phyloP scores from a whole-genome alignment of 2,329 filamentous ascomycete genomes.

The Arthrobotrys sphaeroides region DNA sequence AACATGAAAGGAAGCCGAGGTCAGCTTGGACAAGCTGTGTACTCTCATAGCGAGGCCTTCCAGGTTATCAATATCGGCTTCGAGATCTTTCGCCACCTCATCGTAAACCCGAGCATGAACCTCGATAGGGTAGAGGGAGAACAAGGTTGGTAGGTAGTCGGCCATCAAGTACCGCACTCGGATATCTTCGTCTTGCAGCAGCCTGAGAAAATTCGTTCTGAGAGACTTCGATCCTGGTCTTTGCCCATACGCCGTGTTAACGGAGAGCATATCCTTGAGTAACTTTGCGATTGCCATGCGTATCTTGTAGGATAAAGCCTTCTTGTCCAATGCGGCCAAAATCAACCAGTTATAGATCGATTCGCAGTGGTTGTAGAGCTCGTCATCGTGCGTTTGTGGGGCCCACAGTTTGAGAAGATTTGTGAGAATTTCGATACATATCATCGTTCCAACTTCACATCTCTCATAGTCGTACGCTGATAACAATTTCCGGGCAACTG shows the following conservation, averaged over 20 bases:
- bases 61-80: slow-evolving; percentile 73
- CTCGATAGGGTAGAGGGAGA: slow-evolving; percentile 81
- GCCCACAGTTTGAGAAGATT: slow-evolving; percentile 73
- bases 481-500: slow-evolving; percentile 65
- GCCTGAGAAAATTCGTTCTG: slow-evolving; percentile 76
- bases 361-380: slow-evolving; percentile 73
- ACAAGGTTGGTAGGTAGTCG: slow-evolving; percentile 75
- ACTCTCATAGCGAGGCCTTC: slow-evolving; percentile 89
- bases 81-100: slow-evolving; percentile 82
- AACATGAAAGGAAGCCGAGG: slow-evolving; percentile 84
- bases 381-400: slow-evolving; percentile 66
- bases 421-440: slow-evolving; percentile 74
- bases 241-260: slow-evolving; percentile 73
- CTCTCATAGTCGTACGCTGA: slow-evolving; percentile 71
- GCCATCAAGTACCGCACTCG: slow-evolving; percentile 80
- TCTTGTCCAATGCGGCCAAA: slow-evolving; percentile 72
- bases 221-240: slow-evolving; percentile 66
- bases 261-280: slow-evolving; percentile 74
- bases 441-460: slow-evolving; percentile 76
- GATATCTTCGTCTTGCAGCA: slow-evolving; percentile 74
- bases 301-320: slow-evolving; percentile 74
- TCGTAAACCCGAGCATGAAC: slow-evolving; percentile 85
- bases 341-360: slow-evolving; percentile 84
- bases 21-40: slow-evolving; percentile 78
- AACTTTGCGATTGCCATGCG: slow-evolving; percentile 75